A percentile compares a stretch with the other conserved stretches of the same genome.
These are phyloP conservation scores for Ganoderma lingzhi DNA, from an alignment of 1,284 basidiomycete species.

Conservation along the genomic window DNA sequence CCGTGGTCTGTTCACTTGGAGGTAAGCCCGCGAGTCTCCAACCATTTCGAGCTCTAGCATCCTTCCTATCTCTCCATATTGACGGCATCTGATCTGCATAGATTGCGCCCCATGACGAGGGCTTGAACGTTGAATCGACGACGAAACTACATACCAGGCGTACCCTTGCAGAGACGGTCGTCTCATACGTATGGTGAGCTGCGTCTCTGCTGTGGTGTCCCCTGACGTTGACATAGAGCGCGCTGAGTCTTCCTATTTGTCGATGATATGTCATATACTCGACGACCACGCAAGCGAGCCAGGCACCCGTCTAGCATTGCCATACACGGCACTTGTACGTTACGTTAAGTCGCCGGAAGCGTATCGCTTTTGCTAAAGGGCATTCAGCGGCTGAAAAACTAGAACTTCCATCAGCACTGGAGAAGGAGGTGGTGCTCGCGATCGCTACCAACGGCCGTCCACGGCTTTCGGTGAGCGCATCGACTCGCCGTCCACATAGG, in stretches of 20 bases:
- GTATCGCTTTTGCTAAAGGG: neutral
- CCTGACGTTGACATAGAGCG: neutral
- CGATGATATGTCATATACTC: conserved; percentile 1
- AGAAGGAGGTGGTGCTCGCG: neutral
- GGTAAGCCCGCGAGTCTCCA: neutral
- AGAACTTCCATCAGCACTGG: neutral
- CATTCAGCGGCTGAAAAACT: neutral
- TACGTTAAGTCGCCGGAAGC: neutral
- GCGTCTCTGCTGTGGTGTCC: too few species aligned
- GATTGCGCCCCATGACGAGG: neutral
- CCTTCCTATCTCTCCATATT: neutral
- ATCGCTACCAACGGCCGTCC: neutral
- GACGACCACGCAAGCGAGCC: neutral
- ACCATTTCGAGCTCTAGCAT: neutral
- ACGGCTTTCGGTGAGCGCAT: neutral
- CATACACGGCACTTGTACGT: neutral
- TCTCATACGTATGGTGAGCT: neutral
- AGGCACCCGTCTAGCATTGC: neutral
- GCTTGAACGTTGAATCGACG: neutral
- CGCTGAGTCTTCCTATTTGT: neutral
- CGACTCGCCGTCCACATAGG: neutral
- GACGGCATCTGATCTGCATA: neutral
- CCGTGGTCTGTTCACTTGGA: neutral
- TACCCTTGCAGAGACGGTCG: too few species aligned
- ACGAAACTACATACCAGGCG: neutral